phyloP scores from a whole-genome alignment of 1,139 yeast species.

The Saccharomyces hybrid region DNA sequence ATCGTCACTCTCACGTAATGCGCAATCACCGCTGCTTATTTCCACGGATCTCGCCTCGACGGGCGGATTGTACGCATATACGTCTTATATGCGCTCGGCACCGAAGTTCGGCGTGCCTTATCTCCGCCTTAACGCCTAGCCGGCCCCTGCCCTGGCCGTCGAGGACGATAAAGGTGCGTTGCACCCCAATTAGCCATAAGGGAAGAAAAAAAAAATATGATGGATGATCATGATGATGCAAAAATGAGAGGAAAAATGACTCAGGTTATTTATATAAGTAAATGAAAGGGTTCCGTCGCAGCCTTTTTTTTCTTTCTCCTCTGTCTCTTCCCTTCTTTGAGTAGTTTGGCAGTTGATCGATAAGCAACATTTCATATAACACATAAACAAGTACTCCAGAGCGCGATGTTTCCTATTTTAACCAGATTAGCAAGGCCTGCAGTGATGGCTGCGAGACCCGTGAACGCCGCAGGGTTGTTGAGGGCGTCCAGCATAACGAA shows the following conservation, averaged over 20 bases:
- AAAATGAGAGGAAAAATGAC: neutral
- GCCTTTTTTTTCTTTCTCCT: neutral
- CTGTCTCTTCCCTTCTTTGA: neutral
- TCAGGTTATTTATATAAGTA: neutral
- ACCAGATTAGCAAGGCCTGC: neutral
- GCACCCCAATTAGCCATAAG: constrained; percentile 1
- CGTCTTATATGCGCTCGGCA: neutral
- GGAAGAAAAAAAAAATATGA: neutral
- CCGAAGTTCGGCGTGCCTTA: neutral
- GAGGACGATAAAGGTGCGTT: neutral
- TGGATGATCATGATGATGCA: constrained; percentile 1
- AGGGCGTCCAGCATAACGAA: neutral
- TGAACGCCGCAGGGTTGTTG: neutral
- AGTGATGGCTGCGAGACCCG: neutral
- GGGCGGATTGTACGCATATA: neutral
- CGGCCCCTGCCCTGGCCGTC: neutral
- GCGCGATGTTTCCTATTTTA: neutral
- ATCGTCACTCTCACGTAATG: too few relatives aligned
- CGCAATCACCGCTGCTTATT: too few relatives aligned
- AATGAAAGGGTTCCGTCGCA: neutral
- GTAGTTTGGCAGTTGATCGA: too few relatives aligned
- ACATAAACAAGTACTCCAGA: neutral
- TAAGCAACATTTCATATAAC: neutral
- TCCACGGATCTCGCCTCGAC: too few relatives aligned
- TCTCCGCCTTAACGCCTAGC: neutral